Evolutionary conservation across 2,329 filamentous ascomycete genomes (phyloP), one percentile per base, ranked within the genome.

Genomic region (Periconia sp.): DNA sequence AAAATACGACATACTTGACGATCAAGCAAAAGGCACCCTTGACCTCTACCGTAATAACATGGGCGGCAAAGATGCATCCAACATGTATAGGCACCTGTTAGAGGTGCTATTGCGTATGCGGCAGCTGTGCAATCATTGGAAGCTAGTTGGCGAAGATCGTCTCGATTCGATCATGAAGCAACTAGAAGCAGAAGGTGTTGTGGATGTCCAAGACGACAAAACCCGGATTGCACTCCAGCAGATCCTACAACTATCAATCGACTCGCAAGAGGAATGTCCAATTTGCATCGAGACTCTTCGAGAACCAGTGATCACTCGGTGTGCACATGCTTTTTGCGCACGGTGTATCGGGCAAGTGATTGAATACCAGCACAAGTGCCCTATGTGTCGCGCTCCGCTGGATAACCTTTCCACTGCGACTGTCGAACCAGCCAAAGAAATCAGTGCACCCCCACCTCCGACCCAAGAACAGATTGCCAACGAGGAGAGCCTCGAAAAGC

Each of bases 71-170:
- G 75, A 41, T 72, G 80, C 62, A 71, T 66, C 69, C 15, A 68
- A 70, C 14, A 67, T 69, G 0, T 95, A 94, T 67, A 85, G 88
- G 9, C 84, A 88, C 63, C 81, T 96, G 1, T 81, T 96, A 11
- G 91, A 96, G 72, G 84, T 92, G 15, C 80, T 96, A 5, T 82
- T 96, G 6, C 86, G 92, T 13, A 83, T 96, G 60, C 85, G 92
- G 17, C 92, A 96, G 74, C 83, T 89, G 70, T 96, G 92, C 74
- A 92, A 93, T 60, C 92, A 96, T 70, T 95, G 91, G 90, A 87
- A 88, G 9, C 81, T 97, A 11, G 91, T 90, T 66, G 88, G 86
- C 47, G 81, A 88, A 58, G 68, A 71, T 31, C 86, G 90, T 13
- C 81, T 95, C n/a, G 82, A 83, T 10, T 84, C 86, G n/a, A 80